These are phyloP conservation scores for Backusella westeae DNA, from an alignment of 192 early-diverging fungal species.

Conservation along the genomic window DNA sequence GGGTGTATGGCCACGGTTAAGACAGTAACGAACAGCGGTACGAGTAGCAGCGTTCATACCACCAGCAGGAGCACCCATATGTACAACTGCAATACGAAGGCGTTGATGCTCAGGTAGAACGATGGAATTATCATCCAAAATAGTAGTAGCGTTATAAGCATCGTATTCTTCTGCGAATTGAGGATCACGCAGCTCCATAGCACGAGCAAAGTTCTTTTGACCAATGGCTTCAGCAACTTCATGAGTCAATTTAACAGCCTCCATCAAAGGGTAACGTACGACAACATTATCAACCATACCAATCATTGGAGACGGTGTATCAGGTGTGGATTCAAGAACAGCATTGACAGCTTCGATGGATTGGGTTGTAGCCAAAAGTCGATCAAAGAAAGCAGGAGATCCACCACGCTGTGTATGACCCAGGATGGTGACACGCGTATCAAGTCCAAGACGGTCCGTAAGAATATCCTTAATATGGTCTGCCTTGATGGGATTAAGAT, in stretches of 20 bases:
- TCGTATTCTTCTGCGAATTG: conserved; percentile 71
- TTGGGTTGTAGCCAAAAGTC: conserved; percentile 92
- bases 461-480: conserved; percentile 84
- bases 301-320: conserved; percentile 88
- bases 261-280: conserved; percentile 82
- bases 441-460: conserved; percentile 74
- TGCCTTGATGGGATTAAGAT: conserved; percentile 84
- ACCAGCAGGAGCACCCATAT: conserved; percentile 95
- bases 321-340: conserved; percentile 78
- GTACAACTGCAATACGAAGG: conserved; percentile 87
- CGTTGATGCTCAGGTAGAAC: conserved; percentile 39
- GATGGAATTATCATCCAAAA: conserved; percentile 37
- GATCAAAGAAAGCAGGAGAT: conserved; percentile 84
- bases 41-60: conserved; percentile 98
- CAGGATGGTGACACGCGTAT: conserved; percentile 91
- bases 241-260: conserved; percentile 88
- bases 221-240: conserved; percentile 82
- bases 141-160: conserved; percentile 63
- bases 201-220: conserved; percentile 80
- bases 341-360: conserved; percentile 94
- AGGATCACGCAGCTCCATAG: conserved; percentile 86
- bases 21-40: conserved; percentile 75
- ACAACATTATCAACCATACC: conserved; percentile 90
- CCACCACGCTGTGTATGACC: conserved; percentile 98
- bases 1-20: conserved; percentile 85